Conservation (phyloP, 1,139 yeast species). For the Protomyces lactucae-debilis region DNA sequence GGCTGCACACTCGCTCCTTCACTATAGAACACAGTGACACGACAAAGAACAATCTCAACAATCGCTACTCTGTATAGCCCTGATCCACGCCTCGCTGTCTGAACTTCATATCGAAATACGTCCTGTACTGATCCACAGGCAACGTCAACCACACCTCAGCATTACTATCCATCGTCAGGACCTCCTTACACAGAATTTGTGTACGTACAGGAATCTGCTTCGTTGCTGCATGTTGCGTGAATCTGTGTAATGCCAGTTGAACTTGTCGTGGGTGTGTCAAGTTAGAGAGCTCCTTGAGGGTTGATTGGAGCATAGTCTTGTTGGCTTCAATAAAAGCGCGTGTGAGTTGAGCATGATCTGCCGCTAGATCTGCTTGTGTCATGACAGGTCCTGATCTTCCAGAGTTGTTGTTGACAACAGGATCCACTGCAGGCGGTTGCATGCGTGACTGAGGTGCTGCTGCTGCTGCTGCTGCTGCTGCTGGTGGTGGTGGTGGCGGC, state of each 20-base stretch:
- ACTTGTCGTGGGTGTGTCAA: background rate
- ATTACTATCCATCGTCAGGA: background rate
- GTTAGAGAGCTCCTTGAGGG: background rate
- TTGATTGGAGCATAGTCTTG: background rate
- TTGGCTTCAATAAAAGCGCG: background rate
- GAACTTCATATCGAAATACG: background rate
- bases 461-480: no score
- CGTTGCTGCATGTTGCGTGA: background rate
- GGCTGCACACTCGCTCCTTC: no score
- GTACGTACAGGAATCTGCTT: background rate
- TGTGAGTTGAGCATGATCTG: background rate
- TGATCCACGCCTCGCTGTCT: background rate
- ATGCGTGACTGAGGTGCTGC: no score
- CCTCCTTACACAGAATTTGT: background rate
- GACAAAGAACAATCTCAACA: background rate
- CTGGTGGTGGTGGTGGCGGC: no score
- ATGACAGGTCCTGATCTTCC: no score
- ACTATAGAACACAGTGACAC: background rate
- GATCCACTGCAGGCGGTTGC: no score
- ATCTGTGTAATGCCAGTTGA: background rate
- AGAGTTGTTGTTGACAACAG: no score
- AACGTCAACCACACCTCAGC: background rate
- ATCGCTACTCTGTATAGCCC: background rate
- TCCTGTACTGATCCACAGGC: background rate
- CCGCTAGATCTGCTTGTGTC: background rate